Evolutionary conservation across 2,329 filamentous ascomycete species (phyloP), one percentile per base, ranked within the genome.

Genomic region (Epichloe uncinata): DNA sequence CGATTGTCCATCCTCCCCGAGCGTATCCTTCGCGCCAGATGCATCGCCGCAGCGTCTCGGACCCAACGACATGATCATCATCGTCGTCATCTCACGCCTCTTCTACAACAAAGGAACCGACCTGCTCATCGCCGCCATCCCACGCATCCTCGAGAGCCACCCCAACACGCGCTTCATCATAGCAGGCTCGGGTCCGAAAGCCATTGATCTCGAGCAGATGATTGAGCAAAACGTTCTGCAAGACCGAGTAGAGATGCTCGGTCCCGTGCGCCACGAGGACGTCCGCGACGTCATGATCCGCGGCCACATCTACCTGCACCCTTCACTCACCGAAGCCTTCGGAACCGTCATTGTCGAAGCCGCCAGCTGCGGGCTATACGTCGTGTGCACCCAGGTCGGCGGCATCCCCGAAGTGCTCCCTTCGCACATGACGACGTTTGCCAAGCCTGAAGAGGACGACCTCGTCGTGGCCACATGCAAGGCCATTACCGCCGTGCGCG

Each of bases 31-130:
- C 52, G 60, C 63, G 42, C 70, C 66, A 45, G 71, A 70, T 57
- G 67, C 71, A 5, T 75, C 81, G 0, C 79, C 81, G 3, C 82
- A 82, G 49, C 81, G 80, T 6, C 76, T 95, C 3, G 85, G 86
- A 0, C 87, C 89, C 0, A 77, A 87, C 55, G 91, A 96, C 59
- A 85, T 82, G 11, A 91, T 98, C 60, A 96, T 89, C 7, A 96
- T 98, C 52, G 88, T 98, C 2, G 91, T 98, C 18, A 95, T 98
- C 54, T 96, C 90, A 8, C 87, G 93, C 18, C 80, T 98, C 1
- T 98, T 97, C 68, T 97, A 97, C 69, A 98, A 98, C 69, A 98
- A 98, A 66, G 93, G 93, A 52, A 97, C 88, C 1, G 94, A 98
- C 64, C 79, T 98, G 0, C 78, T 98, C n/a, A 95, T 95, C 22